Conservation (phyloP, 163 green algal genomes). For the Smithsoniella earleae region DNA sequence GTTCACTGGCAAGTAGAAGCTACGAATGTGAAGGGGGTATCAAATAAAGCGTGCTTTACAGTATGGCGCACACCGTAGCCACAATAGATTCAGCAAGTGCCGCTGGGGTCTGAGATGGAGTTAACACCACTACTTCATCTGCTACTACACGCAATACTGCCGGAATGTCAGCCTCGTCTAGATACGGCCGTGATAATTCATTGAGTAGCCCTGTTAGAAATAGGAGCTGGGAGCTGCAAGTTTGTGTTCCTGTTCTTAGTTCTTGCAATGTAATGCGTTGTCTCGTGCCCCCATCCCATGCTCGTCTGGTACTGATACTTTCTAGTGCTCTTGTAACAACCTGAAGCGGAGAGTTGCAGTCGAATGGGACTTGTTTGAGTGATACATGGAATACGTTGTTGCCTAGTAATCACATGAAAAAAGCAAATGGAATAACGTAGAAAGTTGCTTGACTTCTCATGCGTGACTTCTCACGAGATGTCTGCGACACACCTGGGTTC, state of each 20-base stretch:
- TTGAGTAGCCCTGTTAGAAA: background rate
- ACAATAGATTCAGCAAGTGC: background rate
- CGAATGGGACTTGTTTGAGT: background rate
- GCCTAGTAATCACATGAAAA: background rate
- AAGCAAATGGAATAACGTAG: too few species aligned
- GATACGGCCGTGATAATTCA: background rate
- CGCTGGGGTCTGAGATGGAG: background rate
- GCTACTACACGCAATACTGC: background rate
- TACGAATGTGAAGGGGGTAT: too few species aligned
- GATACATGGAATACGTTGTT: background rate
- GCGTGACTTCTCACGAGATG: background rate
- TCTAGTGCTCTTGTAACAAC: background rate
- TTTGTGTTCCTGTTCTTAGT: background rate
- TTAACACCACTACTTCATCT: background rate
- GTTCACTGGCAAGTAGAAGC: too few species aligned
- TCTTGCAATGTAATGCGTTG: constrained; percentile 1
- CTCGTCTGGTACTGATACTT: constrained; percentile 1
- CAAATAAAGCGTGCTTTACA: too few species aligned
- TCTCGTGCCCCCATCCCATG: background rate
- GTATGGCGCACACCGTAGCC: constrained; percentile 18
- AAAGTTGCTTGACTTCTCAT: too few species aligned
- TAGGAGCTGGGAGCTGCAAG: background rate
- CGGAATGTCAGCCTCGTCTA: background rate
- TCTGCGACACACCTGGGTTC: background rate
- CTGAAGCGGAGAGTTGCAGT: background rate